These are phyloP conservation scores for Globisporangium viniferum DNA, from an alignment of 352 stramenopile species.

Conservation along the genomic window DNA sequence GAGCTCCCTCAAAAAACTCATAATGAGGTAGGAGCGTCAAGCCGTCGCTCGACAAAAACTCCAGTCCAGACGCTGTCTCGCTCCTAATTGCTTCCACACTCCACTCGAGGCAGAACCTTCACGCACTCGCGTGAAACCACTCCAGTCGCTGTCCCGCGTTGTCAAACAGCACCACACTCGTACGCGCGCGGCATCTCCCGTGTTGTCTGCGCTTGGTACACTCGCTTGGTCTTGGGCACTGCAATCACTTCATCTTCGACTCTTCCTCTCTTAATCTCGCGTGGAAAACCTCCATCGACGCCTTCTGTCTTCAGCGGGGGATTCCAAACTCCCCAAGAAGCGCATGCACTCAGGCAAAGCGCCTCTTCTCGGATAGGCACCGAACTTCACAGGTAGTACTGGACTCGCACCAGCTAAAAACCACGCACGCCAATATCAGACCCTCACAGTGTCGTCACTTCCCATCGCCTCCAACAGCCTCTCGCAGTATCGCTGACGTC, in stretches of 20 bases:
- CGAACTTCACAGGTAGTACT: not conserved
- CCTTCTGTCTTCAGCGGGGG: not conserved
- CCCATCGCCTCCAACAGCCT: not conserved
- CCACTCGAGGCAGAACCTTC: not conserved
- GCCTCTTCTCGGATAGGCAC: constrained; percentile 2
- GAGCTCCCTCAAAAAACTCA: not conserved
- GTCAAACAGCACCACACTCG: not conserved
- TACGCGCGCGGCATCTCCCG: not conserved
- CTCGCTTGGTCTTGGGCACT: not conserved
- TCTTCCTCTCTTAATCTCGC: constrained; percentile 2
- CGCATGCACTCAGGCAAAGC: not conserved
- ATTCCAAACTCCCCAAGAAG: not conserved
- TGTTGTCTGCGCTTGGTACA: not conserved
- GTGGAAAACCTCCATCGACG: constrained; percentile 1
- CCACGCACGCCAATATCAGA: not conserved
- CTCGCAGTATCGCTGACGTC: not conserved
- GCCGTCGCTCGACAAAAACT: not conserved
- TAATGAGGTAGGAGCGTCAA: not conserved
- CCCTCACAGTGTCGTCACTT: not conserved
- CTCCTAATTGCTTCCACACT: constrained; percentile 2
- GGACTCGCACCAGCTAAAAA: not conserved
- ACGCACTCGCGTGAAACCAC: not conserved
- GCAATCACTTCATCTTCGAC: not conserved
- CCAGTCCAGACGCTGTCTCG: constrained; percentile 3
- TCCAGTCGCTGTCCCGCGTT: constrained; percentile 2